phyloP scores from a whole-genome alignment of 306 rosid genomes.

The Casuarina cunninghamiana region DNA sequence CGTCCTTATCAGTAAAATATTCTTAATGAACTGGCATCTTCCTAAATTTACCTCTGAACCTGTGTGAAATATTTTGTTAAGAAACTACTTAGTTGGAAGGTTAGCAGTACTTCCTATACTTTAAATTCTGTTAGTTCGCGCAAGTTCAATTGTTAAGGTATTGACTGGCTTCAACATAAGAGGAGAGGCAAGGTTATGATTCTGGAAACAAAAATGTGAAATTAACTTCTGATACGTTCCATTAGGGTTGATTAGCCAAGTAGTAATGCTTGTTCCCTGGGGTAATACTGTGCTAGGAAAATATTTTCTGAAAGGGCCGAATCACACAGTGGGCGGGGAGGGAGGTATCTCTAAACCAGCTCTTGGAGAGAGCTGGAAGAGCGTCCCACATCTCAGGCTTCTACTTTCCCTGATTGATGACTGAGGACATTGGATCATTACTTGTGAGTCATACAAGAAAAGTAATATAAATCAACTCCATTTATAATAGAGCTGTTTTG shows the following conservation, averaged over 20 bases:
- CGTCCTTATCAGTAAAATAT: no score
- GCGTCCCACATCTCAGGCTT: slow-evolving; percentile 74
- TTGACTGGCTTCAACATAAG: neutral
- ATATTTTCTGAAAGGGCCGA: slow-evolving; percentile 67
- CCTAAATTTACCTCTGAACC: neutral
- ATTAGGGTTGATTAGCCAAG: slow-evolving; percentile 4
- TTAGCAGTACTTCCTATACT: neutral
- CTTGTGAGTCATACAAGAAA: no score
- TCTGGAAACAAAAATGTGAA: neutral
- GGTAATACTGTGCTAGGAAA: slow-evolving; percentile 22
- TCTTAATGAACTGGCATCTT: neutral
- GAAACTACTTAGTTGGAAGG: neutral
- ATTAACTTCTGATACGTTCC: slow-evolving; percentile 3
- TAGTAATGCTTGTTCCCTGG: slow-evolving; percentile 6
- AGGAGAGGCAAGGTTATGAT: neutral
- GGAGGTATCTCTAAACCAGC: slow-evolving; percentile 81
- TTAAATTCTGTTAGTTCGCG: neutral
- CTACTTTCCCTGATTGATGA: slow-evolving; percentile 62
- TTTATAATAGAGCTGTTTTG: no score
- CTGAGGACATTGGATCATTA: no score
- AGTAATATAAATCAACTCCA: no score
- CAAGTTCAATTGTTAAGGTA: neutral
- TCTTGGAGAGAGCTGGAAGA: slow-evolving; percentile 96
- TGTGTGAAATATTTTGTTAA: neutral
- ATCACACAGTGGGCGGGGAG: slow-evolving; percentile 90